A percentile compares a stretch with the other conserved stretches of the same genome.
Evolutionary conservation across 2,329 filamentous ascomycete genomes (phyloP).

Genomic region (Paramyrothecium roridum): DNA sequence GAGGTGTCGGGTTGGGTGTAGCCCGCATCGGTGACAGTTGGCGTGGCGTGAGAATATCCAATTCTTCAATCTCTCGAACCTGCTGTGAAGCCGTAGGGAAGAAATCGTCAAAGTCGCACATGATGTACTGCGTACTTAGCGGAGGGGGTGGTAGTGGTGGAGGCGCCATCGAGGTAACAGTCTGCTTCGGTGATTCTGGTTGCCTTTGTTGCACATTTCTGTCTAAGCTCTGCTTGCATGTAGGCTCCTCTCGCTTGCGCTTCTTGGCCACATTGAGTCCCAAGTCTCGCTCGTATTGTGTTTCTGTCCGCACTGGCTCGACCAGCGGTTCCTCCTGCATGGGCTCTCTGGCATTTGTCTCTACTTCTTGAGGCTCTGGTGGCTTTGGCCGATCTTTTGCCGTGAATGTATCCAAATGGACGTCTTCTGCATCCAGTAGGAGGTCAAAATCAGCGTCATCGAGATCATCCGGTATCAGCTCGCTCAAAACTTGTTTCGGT

Average conservation of each 20-base stretch:
- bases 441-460: background rate
- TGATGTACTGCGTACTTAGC: constrained; percentile 50
- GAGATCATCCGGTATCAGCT: too few species aligned
- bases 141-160: constrained; percentile 18
- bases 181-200: background rate
- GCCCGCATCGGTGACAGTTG: constrained; percentile 2
- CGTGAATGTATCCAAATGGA: background rate
- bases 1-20: constrained; percentile 9
- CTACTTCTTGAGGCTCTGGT: too few species aligned
- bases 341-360: background rate
- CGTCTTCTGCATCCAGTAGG: background rate
- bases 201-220: background rate
- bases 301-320: background rate
- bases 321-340: background rate
- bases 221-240: background rate
- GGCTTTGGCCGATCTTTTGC: too few species aligned
- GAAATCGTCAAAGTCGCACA: constrained; percentile 49
- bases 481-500: too few species aligned
- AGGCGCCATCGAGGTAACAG: constrained; percentile 5
- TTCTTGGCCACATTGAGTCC: background rate
- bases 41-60: constrained; percentile 6
- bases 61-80: constrained; percentile 46
- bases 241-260: background rate
- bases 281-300: background rate
- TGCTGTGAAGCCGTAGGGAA: constrained; percentile 57